Evolutionary conservation across 2,329 filamentous ascomycete genomes (phyloP), one percentile per base, ranked within the genome.

Genomic region (Hypoxylon sp.): DNA sequence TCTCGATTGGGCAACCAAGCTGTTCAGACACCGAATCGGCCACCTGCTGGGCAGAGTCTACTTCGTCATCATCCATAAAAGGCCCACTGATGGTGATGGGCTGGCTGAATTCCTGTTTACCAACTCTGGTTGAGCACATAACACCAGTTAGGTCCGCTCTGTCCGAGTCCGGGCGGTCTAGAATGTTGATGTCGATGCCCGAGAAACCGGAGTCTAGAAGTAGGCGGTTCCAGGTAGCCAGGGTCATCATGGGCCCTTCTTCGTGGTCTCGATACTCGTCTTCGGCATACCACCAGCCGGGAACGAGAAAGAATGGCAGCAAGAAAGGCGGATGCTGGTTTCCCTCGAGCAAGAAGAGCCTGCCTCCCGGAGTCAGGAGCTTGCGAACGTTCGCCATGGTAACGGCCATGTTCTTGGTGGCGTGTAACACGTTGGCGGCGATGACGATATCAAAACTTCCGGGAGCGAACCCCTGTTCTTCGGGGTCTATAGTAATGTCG

Each of bases 341-440:
- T 20, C 54, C 37, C 28, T 62, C 59, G 30, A 62, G 34, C 20
- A 62, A 15, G 22, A 62, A 41, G 3, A 65, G 56, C 7, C 37
- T 49, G 0, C 71, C 72, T 13, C 65, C 63, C 8, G 71, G 69
- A 15, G 65, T 67, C 13, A 74, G 47, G 1, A 73, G 56, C 32
- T 51, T 50, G 3, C 67, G 64, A 3, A 70, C 54, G 22, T 71
- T 68, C 5, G 34, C 6, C 28, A 74, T 46, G 0, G 70, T 70
- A 1, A 54, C 20, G 0, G 58, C 28, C 15, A 74, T 30, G 6
- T 57, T 47, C 0, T 44, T 32, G 2, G 72, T 73, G 3, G 72
- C 72, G 46, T 73, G 72, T 10, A 73, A 37, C 15, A 73, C 69
- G 37, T 71, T 68, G 1, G 56, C 53, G 4, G 51, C 59, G 13